These are phyloP conservation scores for Royoungia palumana DNA, from an alignment of 768 basidiomycete species.

Conservation along the genomic window DNA sequence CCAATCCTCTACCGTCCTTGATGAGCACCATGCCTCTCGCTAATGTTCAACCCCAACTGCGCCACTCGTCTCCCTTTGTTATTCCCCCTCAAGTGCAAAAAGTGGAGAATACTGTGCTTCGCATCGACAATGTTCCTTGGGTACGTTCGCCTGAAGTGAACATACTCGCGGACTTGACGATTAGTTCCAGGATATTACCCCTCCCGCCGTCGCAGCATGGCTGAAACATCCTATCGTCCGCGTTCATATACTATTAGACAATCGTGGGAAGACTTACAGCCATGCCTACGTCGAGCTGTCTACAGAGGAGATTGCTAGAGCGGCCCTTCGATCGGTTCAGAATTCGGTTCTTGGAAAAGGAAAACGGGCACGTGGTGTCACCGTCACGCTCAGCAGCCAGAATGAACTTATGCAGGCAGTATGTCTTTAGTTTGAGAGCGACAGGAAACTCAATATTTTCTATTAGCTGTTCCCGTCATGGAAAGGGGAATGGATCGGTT, in stretches of 20 bases:
- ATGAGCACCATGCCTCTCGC: constrained; percentile 31
- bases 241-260: constrained; percentile 77
- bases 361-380: constrained; percentile 77
- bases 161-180: constrained; percentile 2
- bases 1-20: constrained; percentile 28
- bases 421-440: constrained; percentile 3
- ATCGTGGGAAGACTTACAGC: constrained; percentile 78
- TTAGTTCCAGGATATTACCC: constrained; percentile 71
- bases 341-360: constrained; percentile 69
- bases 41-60: constrained; percentile 23
- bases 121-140: constrained; percentile 90
- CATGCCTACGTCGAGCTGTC: constrained; percentile 80
- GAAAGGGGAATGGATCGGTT: constrained; percentile 71
- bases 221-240: constrained; percentile 59
- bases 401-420: constrained; percentile 82
- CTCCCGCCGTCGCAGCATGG: constrained; percentile 65
- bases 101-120: constrained; percentile 56
- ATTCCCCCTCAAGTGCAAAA: constrained; percentile 12
- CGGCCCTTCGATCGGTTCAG: constrained; percentile 55
- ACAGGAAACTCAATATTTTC: background rate
- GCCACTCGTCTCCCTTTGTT: constrained; percentile 12
- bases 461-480: constrained; percentile 76
- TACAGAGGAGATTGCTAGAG: constrained; percentile 57
- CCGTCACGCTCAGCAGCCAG: constrained; percentile 75
- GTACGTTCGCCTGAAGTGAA: constrained; percentile 39